These are phyloP conservation scores for Aphanomyces invadans DNA, from an alignment of 352 stramenopile genomes.

Conservation along the genomic window DNA sequence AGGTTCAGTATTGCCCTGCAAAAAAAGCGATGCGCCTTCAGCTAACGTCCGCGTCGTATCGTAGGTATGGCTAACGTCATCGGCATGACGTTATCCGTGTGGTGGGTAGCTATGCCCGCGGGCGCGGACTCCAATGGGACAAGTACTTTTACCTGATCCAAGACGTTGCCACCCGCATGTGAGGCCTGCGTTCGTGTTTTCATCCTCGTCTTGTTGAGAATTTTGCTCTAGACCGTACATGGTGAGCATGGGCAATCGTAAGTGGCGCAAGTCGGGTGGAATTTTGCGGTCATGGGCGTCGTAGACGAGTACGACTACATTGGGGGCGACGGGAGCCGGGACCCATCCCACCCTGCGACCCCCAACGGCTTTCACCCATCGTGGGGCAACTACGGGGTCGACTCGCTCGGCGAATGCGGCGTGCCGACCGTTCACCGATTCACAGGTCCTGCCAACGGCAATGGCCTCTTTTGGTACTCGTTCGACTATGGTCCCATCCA, in stretches of 20 bases:
- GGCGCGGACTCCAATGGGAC: constrained; percentile 55
- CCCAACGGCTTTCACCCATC: constrained; percentile 58
- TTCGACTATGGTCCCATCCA: constrained; percentile 86
- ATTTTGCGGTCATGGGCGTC: neutral
- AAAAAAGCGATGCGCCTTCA: too few relatives aligned
- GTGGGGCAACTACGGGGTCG: constrained; percentile 63
- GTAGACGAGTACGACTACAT: constrained; percentile 74
- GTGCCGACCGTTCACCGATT: constrained; percentile 73
- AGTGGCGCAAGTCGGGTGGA: constrained; percentile 8
- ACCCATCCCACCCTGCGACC: constrained; percentile 37
- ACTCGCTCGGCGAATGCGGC: constrained; percentile 66
- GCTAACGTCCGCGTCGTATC: too few relatives aligned
- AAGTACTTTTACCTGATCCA: constrained; percentile 71
- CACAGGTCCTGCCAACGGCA: constrained; percentile 58
- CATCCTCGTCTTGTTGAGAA: too few relatives aligned
- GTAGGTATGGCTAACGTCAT: too few relatives aligned
- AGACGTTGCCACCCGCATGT: constrained; percentile 55
- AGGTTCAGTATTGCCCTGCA: constrained; percentile 33
- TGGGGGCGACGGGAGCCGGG: constrained; percentile 39
- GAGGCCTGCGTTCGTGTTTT: constrained; percentile 21
- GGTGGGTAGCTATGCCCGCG: constrained; percentile 48
- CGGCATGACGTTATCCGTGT: neutral
- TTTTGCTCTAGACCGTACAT: constrained; percentile 78
- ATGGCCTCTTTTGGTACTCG: constrained; percentile 85
- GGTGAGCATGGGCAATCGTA: constrained; percentile 72